These are phyloP conservation scores for Aspergillus coremiiformis DNA, from an alignment of 495 filamentous ascomycete genomes.

Conservation along the genomic window DNA sequence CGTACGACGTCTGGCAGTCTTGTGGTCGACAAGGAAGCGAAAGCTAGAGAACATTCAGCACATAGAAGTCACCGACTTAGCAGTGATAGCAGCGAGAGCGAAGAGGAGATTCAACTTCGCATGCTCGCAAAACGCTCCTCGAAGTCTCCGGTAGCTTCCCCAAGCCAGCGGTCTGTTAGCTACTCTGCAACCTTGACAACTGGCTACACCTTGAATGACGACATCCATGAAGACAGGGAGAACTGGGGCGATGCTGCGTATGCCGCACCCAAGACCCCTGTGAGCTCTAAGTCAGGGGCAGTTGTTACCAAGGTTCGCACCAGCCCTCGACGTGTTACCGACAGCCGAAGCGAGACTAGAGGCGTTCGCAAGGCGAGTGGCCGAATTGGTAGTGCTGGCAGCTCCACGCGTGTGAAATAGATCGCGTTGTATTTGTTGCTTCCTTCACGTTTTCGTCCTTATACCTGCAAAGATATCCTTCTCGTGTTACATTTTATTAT, in stretches of 20 bases:
- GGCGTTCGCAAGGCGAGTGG: constrained; percentile 88
- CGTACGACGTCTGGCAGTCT: constrained; percentile 38
- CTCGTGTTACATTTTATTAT: constrained; percentile 8
- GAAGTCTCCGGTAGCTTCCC: constrained; percentile 39
- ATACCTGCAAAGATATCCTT: constrained; percentile 14
- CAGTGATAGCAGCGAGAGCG: constrained; percentile 56
- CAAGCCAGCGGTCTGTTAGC: constrained; percentile 42
- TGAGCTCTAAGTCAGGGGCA: constrained; percentile 55
- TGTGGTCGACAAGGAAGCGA: constrained; percentile 28
- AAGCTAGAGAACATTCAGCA: constrained; percentile 35
- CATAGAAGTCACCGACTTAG: constrained; percentile 29
- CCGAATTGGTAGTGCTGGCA: constrained; percentile 74
- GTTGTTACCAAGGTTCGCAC: constrained; percentile 66
- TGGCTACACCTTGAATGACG: constrained; percentile 38
- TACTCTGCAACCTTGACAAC: constrained; percentile 42
- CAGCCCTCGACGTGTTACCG: constrained; percentile 53
- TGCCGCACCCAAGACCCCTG: constrained; percentile 56
- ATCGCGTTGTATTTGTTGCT: not conserved
- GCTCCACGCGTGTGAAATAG: constrained; percentile 28
- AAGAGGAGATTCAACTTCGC: constrained; percentile 69
- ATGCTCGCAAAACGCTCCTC: constrained; percentile 58
- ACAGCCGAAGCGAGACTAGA: constrained; percentile 46
- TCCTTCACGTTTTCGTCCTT: constrained; percentile 10
- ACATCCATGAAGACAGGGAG: constrained; percentile 38
- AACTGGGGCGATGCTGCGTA: constrained; percentile 37